Evolutionary conservation across 2,329 filamentous ascomycete genomes (phyloP).

Genomic region (Pseudogymnoascus sp.): DNA sequence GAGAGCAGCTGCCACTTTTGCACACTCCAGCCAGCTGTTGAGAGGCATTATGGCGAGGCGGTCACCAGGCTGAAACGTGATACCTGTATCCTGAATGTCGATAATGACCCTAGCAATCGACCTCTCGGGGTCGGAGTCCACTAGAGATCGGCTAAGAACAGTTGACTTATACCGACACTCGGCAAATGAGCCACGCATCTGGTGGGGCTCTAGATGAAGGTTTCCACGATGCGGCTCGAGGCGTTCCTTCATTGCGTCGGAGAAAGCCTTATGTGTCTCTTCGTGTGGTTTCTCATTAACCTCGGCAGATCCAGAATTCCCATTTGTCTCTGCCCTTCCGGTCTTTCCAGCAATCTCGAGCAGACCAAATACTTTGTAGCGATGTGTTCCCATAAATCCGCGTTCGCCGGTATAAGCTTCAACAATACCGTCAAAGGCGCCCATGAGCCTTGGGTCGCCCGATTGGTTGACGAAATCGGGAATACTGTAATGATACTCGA

Average conservation of each 20-base stretch:
- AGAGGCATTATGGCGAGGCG: slow-evolving; percentile 46
- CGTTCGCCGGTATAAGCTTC: slow-evolving; percentile 47
- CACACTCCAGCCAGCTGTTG: slow-evolving; percentile 46
- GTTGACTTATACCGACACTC: slow-evolving; percentile 43
- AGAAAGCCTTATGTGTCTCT: slow-evolving; percentile 42
- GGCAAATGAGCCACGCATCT: slow-evolving; percentile 46
- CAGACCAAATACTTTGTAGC: slow-evolving; percentile 50
- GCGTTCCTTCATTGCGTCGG: slow-evolving; percentile 45
- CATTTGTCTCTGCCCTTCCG: slow-evolving; percentile 44
- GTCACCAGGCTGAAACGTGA: slow-evolving; percentile 45
- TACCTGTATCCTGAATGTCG: slow-evolving; percentile 43
- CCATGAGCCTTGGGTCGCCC: slow-evolving; percentile 40
- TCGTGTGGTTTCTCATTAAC: slow-evolving; percentile 38
- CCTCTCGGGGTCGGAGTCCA: slow-evolving; percentile 38
- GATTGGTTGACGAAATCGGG: slow-evolving; percentile 45
- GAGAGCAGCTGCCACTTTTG: slow-evolving; percentile 43
- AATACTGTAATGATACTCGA: slow-evolving; percentile 45
- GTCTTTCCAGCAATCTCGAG: slow-evolving; percentile 46
- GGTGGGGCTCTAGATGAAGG: slow-evolving; percentile 39
- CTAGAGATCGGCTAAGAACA: slow-evolving; percentile 36
- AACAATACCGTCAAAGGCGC: slow-evolving; percentile 45
- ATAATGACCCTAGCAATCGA: slow-evolving; percentile 42
- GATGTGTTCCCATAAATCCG: slow-evolving; percentile 47
- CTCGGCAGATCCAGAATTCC: slow-evolving; percentile 37
- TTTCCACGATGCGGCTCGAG: slow-evolving; percentile 41